A percentile compares a stretch with the other conserved stretches of the same genome.
Evolutionary conservation across 495 filamentous ascomycete genomes (phyloP).

Genomic region (Recurvomyces mirabilis): DNA sequence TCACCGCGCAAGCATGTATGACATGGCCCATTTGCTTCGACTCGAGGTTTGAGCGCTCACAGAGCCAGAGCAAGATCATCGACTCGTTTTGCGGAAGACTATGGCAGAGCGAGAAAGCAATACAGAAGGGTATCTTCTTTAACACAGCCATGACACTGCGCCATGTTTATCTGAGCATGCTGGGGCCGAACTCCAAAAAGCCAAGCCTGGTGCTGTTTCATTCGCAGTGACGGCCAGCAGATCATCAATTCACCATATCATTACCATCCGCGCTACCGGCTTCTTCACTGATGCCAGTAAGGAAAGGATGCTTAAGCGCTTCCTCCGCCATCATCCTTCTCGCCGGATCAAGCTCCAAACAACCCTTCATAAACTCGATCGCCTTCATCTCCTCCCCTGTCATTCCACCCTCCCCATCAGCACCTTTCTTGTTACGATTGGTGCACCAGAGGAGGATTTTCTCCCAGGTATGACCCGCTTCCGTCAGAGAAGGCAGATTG

Average conservation of each 20-base stretch:
- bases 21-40: no score
- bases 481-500: slow-evolving; percentile 78
- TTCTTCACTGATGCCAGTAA: slow-evolving; percentile 29
- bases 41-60: no score
- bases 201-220: background rate
- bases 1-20: no score
- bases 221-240: background rate
- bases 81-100: no score
- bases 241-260: background rate
- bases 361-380: slow-evolving; percentile 52
- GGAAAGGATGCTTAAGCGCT: slow-evolving; percentile 66
- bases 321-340: slow-evolving; percentile 61
- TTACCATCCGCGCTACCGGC: no score
- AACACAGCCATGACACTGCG: no score
- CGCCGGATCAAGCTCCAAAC: slow-evolving; percentile 60
- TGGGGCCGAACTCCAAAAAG: no score
- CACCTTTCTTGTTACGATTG: slow-evolving; percentile 44
- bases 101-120: no score
- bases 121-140: no score
- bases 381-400: slow-evolving; percentile 52
- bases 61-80: no score
- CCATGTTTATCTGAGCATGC: no score
- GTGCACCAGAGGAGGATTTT: slow-evolving; percentile 87
- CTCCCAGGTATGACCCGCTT: slow-evolving; percentile 72
- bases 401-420: slow-evolving; percentile 37